phyloP scores from a whole-genome alignment of 2,329 filamentous ascomycete species.

The Phoma sp. region DNA sequence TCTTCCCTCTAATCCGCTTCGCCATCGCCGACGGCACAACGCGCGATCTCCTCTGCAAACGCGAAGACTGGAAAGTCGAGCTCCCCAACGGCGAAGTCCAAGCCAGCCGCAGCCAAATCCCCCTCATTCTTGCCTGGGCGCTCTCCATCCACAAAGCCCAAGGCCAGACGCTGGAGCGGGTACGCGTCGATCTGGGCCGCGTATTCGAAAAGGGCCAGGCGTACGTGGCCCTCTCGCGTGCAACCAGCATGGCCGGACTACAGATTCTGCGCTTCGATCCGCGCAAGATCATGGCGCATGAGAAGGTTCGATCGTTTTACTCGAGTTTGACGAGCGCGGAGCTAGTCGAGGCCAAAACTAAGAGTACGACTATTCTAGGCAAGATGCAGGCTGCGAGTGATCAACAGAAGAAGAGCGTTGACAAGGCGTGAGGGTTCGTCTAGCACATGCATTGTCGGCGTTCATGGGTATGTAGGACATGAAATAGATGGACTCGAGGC shows the following conservation, averaged over 20 bases:
- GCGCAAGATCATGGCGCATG: conserved; percentile 91
- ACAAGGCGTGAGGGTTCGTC: not conserved
- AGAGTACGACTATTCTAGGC: conserved; percentile 40
- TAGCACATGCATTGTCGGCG: not conserved
- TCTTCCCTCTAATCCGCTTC: conserved; percentile 87
- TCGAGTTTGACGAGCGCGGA: conserved; percentile 78
- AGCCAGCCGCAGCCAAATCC: conserved; percentile 76
- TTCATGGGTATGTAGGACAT: not conserved
- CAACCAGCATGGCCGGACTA: conserved; percentile 83
- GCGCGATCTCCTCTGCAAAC: conserved; percentile 79
- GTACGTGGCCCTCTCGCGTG: conserved; percentile 93
- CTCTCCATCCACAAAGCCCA: conserved; percentile 98
- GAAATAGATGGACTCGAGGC: not conserved
- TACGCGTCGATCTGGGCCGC: conserved; percentile 89
- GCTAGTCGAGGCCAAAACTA: conserved; percentile 41
- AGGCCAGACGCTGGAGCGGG: conserved; percentile 89
- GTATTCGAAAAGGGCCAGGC: conserved; percentile 98
- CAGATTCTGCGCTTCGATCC: conserved; percentile 90
- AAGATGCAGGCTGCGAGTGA: conserved; percentile 37
- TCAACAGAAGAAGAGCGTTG: conserved; percentile 10
- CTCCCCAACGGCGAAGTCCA: conserved; percentile 94
- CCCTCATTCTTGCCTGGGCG: conserved; percentile 94
- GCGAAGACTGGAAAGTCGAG: conserved; percentile 95
- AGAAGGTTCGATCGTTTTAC: conserved; percentile 85
- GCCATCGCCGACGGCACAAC: conserved; percentile 77